phyloP scores from a whole-genome alignment of 1,284 basidiomycete species.

The Ceratobasidium papillatum region DNA sequence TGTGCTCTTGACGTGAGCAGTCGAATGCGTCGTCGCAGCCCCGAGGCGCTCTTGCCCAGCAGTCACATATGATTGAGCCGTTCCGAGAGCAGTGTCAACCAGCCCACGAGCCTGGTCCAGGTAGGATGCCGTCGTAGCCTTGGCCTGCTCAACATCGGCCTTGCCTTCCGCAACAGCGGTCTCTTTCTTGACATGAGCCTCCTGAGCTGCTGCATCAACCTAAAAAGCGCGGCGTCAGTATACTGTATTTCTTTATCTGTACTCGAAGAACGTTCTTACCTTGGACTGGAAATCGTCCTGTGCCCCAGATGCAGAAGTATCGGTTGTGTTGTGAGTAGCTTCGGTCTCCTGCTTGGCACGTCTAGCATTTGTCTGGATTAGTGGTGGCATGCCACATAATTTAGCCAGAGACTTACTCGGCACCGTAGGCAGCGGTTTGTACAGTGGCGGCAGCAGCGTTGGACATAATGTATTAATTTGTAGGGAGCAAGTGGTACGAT shows the following conservation, averaged over 20 bases:
- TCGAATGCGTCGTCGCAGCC: constrained; percentile 37
- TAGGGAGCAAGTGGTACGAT: background rate
- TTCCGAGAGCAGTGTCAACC: constrained; percentile 38
- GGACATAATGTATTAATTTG: constrained; percentile 13
- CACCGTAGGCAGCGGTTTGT: constrained; percentile 14
- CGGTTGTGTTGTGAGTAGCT: background rate
- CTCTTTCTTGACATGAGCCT: constrained; percentile 39
- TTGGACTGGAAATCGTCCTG: constrained; percentile 37
- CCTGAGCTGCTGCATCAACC: constrained; percentile 28
- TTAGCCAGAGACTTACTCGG: constrained; percentile 4
- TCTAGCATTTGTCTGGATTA: background rate
- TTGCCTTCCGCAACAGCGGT: constrained; percentile 41
- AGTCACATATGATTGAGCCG: constrained; percentile 40
- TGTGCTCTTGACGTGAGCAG: constrained; percentile 31
- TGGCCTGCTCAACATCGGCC: constrained; percentile 43
- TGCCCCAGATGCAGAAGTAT: background rate
- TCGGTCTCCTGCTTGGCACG: constrained; percentile 20
- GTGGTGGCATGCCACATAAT: background rate
- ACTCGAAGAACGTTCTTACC: background rate
- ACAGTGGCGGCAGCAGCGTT: constrained; percentile 11
- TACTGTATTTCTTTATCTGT: background rate
- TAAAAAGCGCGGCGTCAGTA: background rate
- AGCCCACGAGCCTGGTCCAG: constrained; percentile 40
- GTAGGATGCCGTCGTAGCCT: constrained; percentile 38
- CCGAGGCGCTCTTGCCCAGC: constrained; percentile 42